These are phyloP conservation scores for Leonotis leonurus DNA, from an alignment of 257 asterid genomes.

Conservation along the genomic window DNA sequence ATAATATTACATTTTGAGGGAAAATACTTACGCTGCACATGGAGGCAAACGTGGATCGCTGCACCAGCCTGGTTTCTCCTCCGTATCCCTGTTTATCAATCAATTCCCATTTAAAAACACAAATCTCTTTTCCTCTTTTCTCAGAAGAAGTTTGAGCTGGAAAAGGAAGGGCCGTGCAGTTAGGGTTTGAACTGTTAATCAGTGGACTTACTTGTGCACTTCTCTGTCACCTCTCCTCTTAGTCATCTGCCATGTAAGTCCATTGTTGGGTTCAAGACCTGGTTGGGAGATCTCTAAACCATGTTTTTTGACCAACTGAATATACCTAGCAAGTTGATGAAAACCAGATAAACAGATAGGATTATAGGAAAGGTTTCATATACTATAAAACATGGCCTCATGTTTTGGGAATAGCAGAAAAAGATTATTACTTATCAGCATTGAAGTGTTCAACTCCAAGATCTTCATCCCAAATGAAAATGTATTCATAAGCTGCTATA, in stretches of 20 bases:
- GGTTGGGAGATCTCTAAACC: constrained; percentile 97
- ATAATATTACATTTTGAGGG: constrained; percentile 7
- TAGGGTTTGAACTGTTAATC: not conserved
- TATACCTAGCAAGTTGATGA: constrained; percentile 48
- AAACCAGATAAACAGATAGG: constrained; percentile 1
- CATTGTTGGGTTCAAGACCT: constrained; percentile 96
- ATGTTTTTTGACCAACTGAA: constrained; percentile 74
- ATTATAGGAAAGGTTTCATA: constrained; percentile 1
- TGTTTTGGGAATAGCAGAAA: not conserved
- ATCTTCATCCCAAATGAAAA: constrained; percentile 99
- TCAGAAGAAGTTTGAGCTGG: not conserved
- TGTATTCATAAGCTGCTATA: constrained; percentile 91
- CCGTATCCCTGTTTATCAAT: constrained; percentile 67
- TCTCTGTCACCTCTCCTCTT: constrained; percentile 94
- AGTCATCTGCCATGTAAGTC: constrained; percentile 98
- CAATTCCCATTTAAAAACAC: not conserved
- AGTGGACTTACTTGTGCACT: constrained; percentile 78
- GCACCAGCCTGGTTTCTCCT: constrained; percentile 99
- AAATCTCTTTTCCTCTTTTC: not conserved
- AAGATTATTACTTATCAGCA: constrained; percentile 57
- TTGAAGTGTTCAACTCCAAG: constrained; percentile 97
- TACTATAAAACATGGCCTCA: not conserved
- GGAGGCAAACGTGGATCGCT: constrained; percentile 95
- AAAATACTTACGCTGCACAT: constrained; percentile 82
- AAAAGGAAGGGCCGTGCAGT: not conserved